Evolutionary conservation across 129 eudicot genomes (phyloP).

Genomic region (Arctium minus): DNA sequence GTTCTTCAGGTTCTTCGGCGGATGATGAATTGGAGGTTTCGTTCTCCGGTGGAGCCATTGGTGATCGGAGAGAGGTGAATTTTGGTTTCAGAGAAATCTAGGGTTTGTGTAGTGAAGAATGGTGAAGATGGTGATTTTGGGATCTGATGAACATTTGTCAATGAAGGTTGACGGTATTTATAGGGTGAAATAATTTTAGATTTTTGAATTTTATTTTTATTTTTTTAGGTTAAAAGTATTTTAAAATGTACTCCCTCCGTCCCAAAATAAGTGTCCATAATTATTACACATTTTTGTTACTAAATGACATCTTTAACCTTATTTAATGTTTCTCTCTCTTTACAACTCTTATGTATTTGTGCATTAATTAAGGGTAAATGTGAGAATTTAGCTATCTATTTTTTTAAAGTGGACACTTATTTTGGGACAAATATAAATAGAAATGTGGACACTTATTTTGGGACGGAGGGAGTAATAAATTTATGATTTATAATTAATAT

Average conservation of each 20-base stretch:
- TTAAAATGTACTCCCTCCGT: background rate
- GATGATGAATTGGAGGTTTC: constrained; percentile 32
- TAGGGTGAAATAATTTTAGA: background rate
- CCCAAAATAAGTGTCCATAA: no score
- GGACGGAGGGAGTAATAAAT: no score
- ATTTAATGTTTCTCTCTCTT: no score
- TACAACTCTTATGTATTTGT: no score
- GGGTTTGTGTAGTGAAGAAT: constrained; percentile 12
- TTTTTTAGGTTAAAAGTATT: background rate
- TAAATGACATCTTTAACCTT: no score
- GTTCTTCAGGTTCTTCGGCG: constrained; percentile 27
- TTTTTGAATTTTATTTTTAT: background rate
- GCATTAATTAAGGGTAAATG: no score
- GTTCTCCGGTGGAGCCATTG: constrained; percentile 36
- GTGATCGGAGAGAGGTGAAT: background rate
- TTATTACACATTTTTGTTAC: no score
- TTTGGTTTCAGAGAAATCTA: background rate
- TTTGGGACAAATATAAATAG: no score
- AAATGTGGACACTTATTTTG: no score
- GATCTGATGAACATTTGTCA: background rate
- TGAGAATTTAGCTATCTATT: no score
- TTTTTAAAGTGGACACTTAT: no score
- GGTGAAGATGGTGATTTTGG: background rate
- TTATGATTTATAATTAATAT: no score
- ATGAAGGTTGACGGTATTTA: background rate